Base-by-base conservation (phyloP, 2,329 filamentous ascomycete species). In the Seiridium cupressi region DNA sequence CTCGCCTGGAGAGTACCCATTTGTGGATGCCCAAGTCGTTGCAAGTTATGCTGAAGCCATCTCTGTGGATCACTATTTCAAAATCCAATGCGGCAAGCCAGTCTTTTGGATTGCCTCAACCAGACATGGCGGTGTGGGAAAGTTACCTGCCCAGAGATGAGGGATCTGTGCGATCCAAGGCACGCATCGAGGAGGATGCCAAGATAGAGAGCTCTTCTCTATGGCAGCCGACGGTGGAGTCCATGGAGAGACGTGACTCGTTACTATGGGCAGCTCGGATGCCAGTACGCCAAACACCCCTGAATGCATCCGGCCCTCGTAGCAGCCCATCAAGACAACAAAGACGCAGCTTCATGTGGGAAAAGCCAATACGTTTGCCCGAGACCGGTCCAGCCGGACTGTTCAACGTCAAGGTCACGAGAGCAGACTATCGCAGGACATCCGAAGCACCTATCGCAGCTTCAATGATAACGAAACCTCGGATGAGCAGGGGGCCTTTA, bases 1-100 rank as follows among this genome's bases (percentile, higher is more conserved):
- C 65, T 13, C 59, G 65, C 11, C 69, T 80, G 42, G 70, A 76
- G 61, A 79, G 76, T 64, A 68, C 66, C 13, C 60, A 70, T 4
- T 64, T 80, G 46, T 80, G 78, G 78, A 60, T 40, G 31, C 36
- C 46, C 1, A 31, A 55, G 9, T 48, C 42, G 3, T 36, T 6
- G 48, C 54, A 38, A 32, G 55, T n/a, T 6, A 7, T 32, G 6
- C 3, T 18, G 6, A 48, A 51, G 36, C 44, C 55, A 10, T 40
- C 44, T 2, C 8, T 55, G 57, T 60, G 58, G 60, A 18, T 34
- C 38, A 3, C 34, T 46, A 7, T 26, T 35, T 53, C 53, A 31
- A 3, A 6, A 8, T 38, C 55, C 2, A 32, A 31, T 31, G 44
- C 5, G 18, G 7, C 11, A n/a, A 31, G 13, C 13, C 38, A 44